Conservation (phyloP, 371 early-diverging fungal species). For the Syncephalastrum monosporum region DNA sequence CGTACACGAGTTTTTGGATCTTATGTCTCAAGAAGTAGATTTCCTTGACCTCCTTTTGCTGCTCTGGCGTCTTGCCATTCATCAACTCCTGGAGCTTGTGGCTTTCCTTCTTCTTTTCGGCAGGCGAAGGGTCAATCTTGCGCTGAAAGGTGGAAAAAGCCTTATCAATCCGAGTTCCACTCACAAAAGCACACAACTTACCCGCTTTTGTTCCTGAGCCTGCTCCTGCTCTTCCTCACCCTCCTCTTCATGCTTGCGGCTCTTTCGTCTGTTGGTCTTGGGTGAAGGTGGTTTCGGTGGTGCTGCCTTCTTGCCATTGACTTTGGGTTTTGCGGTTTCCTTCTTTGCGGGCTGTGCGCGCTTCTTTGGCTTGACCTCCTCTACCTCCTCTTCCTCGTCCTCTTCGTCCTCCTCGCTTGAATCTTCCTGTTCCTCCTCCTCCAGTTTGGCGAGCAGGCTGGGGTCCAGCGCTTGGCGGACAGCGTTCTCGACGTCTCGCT, state of each 20-base stretch:
- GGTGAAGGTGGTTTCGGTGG: not conserved
- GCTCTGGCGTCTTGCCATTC: slow-evolving; percentile 18
- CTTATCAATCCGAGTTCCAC: too few species aligned
- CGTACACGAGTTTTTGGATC: slow-evolving; percentile 46
- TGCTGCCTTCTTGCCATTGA: slow-evolving; percentile 4
- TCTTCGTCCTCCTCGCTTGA: slow-evolving; percentile 13
- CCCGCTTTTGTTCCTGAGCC: too few species aligned
- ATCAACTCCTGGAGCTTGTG: too few species aligned
- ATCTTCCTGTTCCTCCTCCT: slow-evolving; percentile 15
- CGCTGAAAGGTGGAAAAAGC: too few species aligned
- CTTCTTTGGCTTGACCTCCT: slow-evolving; percentile 6
- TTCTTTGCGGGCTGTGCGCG: not conserved
- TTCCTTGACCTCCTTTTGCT: slow-evolving; percentile 24
- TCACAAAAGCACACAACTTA: too few species aligned
- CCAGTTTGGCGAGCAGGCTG: slow-evolving; percentile 17
- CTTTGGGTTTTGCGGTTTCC: slow-evolving; percentile 6
- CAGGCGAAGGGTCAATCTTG: too few species aligned
- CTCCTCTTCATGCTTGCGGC: too few species aligned
- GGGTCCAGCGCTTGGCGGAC: slow-evolving; percentile 47
- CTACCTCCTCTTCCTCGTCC: slow-evolving; percentile 9
- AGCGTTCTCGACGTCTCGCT: slow-evolving; percentile 47
- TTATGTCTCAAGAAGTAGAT: slow-evolving; percentile 43
- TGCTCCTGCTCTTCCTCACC: too few species aligned
- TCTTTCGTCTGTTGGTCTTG: slow-evolving; percentile 3
- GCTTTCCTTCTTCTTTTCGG: too few species aligned